Conservation (phyloP, 177 flowering plant species). For the Tripterygium wilfordii region DNA sequence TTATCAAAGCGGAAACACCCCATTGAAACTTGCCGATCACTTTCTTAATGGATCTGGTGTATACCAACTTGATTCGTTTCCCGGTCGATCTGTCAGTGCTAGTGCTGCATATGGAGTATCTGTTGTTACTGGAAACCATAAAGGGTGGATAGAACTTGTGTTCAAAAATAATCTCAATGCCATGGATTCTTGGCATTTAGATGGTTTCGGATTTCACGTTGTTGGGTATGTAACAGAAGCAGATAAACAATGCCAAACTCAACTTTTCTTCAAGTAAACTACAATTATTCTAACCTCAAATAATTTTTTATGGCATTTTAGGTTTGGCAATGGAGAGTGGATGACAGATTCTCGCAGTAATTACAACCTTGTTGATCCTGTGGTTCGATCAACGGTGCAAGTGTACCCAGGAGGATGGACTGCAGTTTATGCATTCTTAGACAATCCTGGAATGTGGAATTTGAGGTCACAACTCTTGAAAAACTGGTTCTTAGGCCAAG, state of each 20-base stretch:
- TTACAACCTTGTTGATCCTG: slow-evolving; percentile 51
- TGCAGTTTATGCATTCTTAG: slow-evolving; percentile 49
- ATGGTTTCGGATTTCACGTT: slow-evolving; percentile 56
- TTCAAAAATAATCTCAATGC: slow-evolving; percentile 33
- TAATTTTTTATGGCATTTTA: not conserved
- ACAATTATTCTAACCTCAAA: no score
- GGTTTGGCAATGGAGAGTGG: slow-evolving; percentile 57
- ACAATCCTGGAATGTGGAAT: slow-evolving; percentile 84
- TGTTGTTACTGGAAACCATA: slow-evolving; percentile 44
- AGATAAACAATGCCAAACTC: no score
- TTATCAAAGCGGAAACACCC: slow-evolving; percentile 34
- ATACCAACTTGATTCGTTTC: slow-evolving; percentile 39
- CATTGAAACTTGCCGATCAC: slow-evolving; percentile 59
- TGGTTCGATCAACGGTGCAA: slow-evolving; percentile 53
- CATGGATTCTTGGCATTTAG: slow-evolving; percentile 68
- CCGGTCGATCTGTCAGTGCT: slow-evolving; percentile 15
- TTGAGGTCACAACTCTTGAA: slow-evolving; percentile 46
- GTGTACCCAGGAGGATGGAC: slow-evolving; percentile 68
- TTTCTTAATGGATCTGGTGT: slow-evolving; percentile 38
- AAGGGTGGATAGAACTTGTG: slow-evolving; percentile 55
- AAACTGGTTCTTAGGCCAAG: slow-evolving; percentile 57
- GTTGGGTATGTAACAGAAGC: slow-evolving; percentile 55
- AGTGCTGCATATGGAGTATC: slow-evolving; percentile 29
- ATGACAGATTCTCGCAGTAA: slow-evolving; percentile 11
- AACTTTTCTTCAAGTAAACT: no score